phyloP scores from a whole-genome alignment of 1,139 yeast species.

The Torulaspora globosa region DNA sequence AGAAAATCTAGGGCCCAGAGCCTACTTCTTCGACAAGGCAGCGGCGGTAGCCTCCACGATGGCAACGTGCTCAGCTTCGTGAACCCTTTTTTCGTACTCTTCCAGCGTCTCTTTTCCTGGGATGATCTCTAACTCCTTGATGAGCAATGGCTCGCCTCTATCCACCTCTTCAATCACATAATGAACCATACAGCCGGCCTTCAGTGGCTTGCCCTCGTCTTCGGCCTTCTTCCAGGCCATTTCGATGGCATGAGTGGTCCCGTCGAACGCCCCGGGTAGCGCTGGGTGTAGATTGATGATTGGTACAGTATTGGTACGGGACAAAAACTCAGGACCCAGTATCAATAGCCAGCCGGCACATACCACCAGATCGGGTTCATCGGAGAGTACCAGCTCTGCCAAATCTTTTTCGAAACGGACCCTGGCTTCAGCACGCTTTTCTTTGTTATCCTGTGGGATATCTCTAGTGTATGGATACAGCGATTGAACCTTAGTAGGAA shows the following conservation, averaged over 20 bases:
- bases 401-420: conserved; percentile 71
- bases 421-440: conserved; percentile 57
- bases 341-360: conserved; percentile 99
- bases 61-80: conserved; percentile 76
- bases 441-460: conserved; percentile 55
- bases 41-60: conserved; percentile 84
- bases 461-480: conserved; percentile 72
- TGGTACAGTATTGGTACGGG: conserved; percentile 63
- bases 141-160: conserved; percentile 82
- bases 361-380: conserved; percentile 75
- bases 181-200: conserved; percentile 96
- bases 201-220: conserved; percentile 46
- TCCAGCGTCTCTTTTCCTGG: conserved; percentile 69
- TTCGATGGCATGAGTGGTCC: conserved; percentile 87
- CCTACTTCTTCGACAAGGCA: conserved; percentile 40
- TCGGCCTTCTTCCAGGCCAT: conserved; percentile 96
- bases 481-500: conserved; percentile 67
- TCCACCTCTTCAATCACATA: conserved; percentile 92
- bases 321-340: conserved; percentile 68
- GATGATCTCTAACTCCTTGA: conserved; percentile 65
- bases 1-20: neutral
- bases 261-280: conserved; percentile 93
- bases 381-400: conserved; percentile 59
- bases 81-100: conserved; percentile 79
- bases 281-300: conserved; percentile 96